Conservation (phyloP, 2,329 filamentous ascomycete species). For the Calycina marina region DNA sequence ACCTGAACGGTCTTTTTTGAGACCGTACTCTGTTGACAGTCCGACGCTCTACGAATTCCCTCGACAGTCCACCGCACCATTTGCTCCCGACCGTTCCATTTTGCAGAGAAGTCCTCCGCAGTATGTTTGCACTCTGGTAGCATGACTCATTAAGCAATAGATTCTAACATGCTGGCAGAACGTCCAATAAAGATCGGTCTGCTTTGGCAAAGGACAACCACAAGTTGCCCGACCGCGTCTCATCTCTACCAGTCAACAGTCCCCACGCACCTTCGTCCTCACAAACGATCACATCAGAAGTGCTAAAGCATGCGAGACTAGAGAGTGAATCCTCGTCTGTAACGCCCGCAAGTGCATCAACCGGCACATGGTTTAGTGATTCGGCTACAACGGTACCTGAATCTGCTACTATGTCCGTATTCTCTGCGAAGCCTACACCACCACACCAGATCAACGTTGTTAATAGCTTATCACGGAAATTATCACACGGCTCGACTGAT, state of each 20-base stretch:
- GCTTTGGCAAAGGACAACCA: not conserved
- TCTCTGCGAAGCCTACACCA: conserved; percentile 21
- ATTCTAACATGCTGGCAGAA: too few species aligned
- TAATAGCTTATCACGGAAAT: conserved; percentile 12
- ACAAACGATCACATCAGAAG: too few species aligned
- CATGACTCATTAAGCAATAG: too few species aligned
- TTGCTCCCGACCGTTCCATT: conserved; percentile 4
- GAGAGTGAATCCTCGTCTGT: conserved; percentile 17
- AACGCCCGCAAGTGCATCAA: conserved; percentile 17
- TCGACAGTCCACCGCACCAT: conserved; percentile 9
- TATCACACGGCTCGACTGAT: conserved; percentile 17
- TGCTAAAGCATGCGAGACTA: conserved; percentile 19
- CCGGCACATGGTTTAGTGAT: conserved; percentile 18
- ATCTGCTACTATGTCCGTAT: conserved; percentile 22
- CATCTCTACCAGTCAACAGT: too few species aligned
- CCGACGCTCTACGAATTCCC: conserved; percentile 48
- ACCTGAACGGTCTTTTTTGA: conserved; percentile 36
- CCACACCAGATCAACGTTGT: conserved; percentile 16
- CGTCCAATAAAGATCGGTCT: not conserved
- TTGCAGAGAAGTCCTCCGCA: conserved; percentile 1
- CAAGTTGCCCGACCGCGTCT: not conserved
- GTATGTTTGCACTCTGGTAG: conserved; percentile 5
- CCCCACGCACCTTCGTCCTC: too few species aligned
- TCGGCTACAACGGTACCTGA: conserved; percentile 14
- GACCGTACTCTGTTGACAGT: conserved; percentile 42